These are phyloP conservation scores for Pleodorina starrii DNA, from an alignment of 139 green algal species.

Conservation along the genomic window DNA sequence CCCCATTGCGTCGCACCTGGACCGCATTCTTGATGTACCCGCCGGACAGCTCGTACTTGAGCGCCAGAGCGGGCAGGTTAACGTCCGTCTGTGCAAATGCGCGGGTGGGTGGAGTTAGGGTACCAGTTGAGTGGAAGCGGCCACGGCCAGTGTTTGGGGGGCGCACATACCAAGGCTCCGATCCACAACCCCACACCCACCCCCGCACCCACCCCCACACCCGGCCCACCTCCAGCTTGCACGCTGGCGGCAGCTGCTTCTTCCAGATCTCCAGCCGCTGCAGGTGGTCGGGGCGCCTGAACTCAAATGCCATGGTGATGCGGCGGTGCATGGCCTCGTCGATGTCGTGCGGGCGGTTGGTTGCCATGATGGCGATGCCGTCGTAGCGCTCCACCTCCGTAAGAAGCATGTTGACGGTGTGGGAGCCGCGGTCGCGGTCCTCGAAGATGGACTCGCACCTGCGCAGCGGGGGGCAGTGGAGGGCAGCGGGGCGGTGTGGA, in stretches of 20 bases:
- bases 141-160: too few species aligned
- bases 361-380: constrained; percentile 39
- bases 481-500: too few species aligned
- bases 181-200: not conserved
- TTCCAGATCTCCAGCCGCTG: constrained; percentile 45
- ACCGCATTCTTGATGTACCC: constrained; percentile 36
- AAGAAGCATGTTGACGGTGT: constrained; percentile 41
- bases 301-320: constrained; percentile 51
- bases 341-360: constrained; percentile 37
- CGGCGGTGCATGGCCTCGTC: constrained; percentile 48
- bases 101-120: not conserved
- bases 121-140: too few species aligned
- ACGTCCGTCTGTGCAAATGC: not conserved
- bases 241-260: constrained; percentile 22
- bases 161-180: not conserved
- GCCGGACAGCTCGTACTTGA: constrained; percentile 39
- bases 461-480: too few species aligned
- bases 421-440: constrained; percentile 14
- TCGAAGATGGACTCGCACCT: constrained; percentile 40
- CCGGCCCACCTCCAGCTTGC: constrained; percentile 17
- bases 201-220: not conserved
- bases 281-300: constrained; percentile 40
- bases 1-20: constrained; percentile 26
- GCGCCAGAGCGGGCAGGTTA: constrained; percentile 29
- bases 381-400: constrained; percentile 39